Conservation (phyloP, 352 stramenopile species). For the Phytophthora tentaculata region DNA sequence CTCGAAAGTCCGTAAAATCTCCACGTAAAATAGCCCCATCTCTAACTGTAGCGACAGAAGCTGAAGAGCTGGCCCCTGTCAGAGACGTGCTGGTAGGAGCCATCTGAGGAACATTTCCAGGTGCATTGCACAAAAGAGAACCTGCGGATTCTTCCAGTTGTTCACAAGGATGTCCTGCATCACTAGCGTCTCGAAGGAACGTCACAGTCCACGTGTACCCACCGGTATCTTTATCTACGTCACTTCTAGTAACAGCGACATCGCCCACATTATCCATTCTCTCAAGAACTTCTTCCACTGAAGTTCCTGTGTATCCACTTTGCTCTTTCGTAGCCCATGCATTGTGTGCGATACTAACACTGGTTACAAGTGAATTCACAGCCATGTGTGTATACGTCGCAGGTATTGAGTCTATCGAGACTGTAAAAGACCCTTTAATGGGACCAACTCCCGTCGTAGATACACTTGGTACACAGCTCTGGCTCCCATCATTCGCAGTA, state of each 20-base stretch:
- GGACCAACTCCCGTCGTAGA: slow-evolving; percentile 69
- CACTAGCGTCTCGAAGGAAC: slow-evolving; percentile 90
- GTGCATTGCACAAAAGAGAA: slow-evolving; percentile 89
- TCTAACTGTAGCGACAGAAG: slow-evolving; percentile 39
- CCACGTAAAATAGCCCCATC: slow-evolving; percentile 86
- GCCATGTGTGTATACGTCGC: slow-evolving; percentile 68
- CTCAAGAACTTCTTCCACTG: slow-evolving; percentile 96
- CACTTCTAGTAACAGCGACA: slow-evolving; percentile 88
- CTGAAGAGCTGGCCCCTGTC: slow-evolving; percentile 34
- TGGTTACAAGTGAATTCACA: slow-evolving; percentile 68
- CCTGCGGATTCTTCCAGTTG: slow-evolving; percentile 62
- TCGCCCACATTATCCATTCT: slow-evolving; percentile 94
- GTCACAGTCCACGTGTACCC: slow-evolving; percentile 96
- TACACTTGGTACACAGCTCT: slow-evolving; percentile 45
- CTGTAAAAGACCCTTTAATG: slow-evolving; percentile 91
- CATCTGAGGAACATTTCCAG: slow-evolving; percentile 93
- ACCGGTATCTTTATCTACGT: slow-evolving; percentile 87
- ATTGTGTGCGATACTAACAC: slow-evolving; percentile 92
- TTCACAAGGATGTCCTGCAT: slow-evolving; percentile 50
- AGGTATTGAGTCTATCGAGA: slow-evolving; percentile 86
- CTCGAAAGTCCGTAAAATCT: slow-evolving; percentile 89
- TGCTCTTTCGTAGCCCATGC: slow-evolving; percentile 86
- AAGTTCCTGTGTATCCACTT: slow-evolving; percentile 92
- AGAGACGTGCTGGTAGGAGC: slow-evolving; percentile 20
- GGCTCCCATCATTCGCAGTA: slow-evolving; percentile 59